These are phyloP conservation scores for Puccinia brachypodii DNA, from an alignment of 1,284 basidiomycete genomes.

Conservation along the genomic window DNA sequence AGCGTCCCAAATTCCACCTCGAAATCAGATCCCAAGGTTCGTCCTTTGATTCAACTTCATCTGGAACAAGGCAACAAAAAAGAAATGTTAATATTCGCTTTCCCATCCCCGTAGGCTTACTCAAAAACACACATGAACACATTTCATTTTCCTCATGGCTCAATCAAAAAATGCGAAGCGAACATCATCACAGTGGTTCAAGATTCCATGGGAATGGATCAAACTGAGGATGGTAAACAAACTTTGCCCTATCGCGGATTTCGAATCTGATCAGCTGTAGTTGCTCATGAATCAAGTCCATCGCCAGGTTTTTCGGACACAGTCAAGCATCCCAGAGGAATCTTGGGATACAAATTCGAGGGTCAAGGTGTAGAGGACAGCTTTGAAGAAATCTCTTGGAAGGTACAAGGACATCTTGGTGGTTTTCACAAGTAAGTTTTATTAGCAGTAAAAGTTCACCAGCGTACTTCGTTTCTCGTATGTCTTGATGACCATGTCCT, in stretches of 20 bases:
- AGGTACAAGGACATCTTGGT: conserved; percentile 51
- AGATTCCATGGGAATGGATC: conserved; percentile 52
- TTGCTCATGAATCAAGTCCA: not conserved
- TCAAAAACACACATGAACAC: conserved; percentile 3
- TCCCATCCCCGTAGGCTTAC: not conserved
- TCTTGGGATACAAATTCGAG: conserved; percentile 50
- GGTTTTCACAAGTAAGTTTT: conserved; percentile 48
- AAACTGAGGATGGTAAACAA: conserved; percentile 36
- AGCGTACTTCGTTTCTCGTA: not conserved
- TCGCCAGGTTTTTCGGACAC: conserved; percentile 44
- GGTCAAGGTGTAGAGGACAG: conserved; percentile 13
- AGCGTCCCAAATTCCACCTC: conserved; percentile 38
- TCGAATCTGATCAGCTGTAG: not conserved
- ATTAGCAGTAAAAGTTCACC: not conserved
- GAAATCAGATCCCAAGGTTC: not conserved
- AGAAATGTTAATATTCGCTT: not conserved
- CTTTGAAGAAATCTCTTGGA: conserved; percentile 50
- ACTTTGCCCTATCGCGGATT: too few relatives aligned
- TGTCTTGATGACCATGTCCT: not conserved
- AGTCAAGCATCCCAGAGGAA: conserved; percentile 53
- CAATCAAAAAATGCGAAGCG: conserved; percentile 7
- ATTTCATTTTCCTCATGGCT: conserved; percentile 10
- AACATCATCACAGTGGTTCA: conserved; percentile 53
- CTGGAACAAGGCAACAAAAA: not conserved
- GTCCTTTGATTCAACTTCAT: not conserved